These are phyloP conservation scores for Seminavis robusta DNA, from an alignment of 108 stramenopile species.

Conservation along the genomic window DNA sequence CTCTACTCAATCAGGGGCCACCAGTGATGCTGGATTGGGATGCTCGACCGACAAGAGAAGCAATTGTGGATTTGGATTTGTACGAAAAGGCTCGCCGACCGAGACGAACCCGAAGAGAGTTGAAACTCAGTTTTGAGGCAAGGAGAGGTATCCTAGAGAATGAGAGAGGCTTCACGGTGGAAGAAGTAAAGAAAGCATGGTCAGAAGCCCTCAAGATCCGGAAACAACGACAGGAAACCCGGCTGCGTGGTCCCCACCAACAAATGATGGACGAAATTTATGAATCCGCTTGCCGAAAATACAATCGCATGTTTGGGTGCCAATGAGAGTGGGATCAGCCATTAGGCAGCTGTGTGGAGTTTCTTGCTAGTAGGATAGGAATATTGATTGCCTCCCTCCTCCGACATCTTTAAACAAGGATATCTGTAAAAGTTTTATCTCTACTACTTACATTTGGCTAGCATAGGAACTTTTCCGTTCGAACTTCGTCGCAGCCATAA, in stretches of 20 bases:
- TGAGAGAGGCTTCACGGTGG: slow-evolving; percentile 33
- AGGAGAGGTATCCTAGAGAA: slow-evolving; percentile 46
- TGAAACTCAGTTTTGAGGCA: slow-evolving; percentile 31
- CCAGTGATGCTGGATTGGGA: slow-evolving; percentile 54
- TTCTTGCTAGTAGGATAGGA: too few species aligned
- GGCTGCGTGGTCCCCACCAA: slow-evolving; percentile 25
- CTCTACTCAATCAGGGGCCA: too few species aligned
- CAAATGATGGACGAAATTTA: slow-evolving; percentile 49
- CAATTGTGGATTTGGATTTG: slow-evolving; percentile 26
- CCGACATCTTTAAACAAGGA: too few species aligned
- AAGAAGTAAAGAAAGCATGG: slow-evolving; percentile 53
- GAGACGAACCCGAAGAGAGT: slow-evolving; percentile 34
- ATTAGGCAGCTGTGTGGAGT: too few species aligned
- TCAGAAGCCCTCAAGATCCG: slow-evolving; percentile 35
- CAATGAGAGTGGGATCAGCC: too few species aligned
- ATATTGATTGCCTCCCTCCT: too few species aligned
- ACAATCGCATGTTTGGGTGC: slow-evolving; percentile 19
- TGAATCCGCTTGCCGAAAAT: slow-evolving; percentile 52
- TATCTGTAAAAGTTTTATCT: too few species aligned
- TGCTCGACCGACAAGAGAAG: not conserved
- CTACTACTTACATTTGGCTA: too few species aligned
- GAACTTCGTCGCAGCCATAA: too few species aligned
- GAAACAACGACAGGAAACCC: slow-evolving; percentile 45
- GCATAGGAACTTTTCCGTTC: too few species aligned
- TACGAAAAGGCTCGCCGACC: slow-evolving; percentile 48